Base-by-base conservation (phyloP, 176 grass and related monocot genomes). In the Carex scoparia region DNA sequence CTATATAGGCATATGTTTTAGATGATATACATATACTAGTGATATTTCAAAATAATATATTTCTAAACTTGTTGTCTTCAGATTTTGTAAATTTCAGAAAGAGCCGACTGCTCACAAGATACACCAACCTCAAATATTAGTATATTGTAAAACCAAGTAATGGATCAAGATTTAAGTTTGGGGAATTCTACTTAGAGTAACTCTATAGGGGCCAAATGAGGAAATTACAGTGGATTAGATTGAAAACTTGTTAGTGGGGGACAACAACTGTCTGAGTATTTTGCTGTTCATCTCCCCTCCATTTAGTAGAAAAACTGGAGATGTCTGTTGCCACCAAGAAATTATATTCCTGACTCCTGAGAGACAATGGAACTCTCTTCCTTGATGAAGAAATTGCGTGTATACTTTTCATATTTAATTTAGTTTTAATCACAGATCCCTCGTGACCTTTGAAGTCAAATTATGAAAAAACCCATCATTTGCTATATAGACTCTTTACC, bases 401-500 rank as follows among this genome's bases (percentile, higher is more conserved):
- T 81, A 6, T 46, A 40, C 2, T 63, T 58, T 64, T 42, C 49
- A 51, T 53, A 10, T 30, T 77, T 4, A 53, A 64, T 46, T 4
- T 64, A 14, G 13, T 62, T 81, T 57, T 32, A 23, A 23, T 40
- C 79, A 81, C 58, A 23, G 27, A 44, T 64, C 55, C 40, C 61
- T 49, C 79, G 65, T 65, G 35, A 81, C 35, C 16, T 81, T 81
- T 62, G 1, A 65, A 65, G 58, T 81, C 18, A 12, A 54, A 9
- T 59, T 81, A 37, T 59, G 59, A 44, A 81, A 81, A 65, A 46
- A 64, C 40, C 38, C 35, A 79, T 54, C 31, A 79, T 79, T 79
- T 79, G 13, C n/a, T 49, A 58, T 79, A 28, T 79, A 49, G 76
- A 57, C 27, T 63, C n/a, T n/a, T 12, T 12, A 44, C 14, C 13